Evolutionary conservation across 1,284 basidiomycete species (phyloP), one percentile per base, ranked within the genome.

Genomic region (Trametes pubescens): DNA sequence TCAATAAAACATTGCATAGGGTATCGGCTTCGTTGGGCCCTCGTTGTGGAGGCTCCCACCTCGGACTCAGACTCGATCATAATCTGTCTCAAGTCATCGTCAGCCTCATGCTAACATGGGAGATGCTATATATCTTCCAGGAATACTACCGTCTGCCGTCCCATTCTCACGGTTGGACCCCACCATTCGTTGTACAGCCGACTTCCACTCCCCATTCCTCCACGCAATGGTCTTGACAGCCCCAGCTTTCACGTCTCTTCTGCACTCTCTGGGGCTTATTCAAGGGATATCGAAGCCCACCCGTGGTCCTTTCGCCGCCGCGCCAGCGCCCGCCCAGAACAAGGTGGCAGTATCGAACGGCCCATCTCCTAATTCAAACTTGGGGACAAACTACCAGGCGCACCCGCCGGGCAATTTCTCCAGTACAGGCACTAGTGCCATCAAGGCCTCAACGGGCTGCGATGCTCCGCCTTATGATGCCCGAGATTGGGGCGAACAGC

Each of bases 281-380:
- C 74, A 78, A 38, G 77, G 78, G 29, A 65, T 77, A 1, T 79
- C 72, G 69, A 82, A 81, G 65, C 81, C 80, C 4, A 65, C 66
- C 51, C 78, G 78, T 18, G 57, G 21, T 22, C 0, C 21, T 0
- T 8, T 9, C 18, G 5, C 35, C 21, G 40, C 13, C 14, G 13
- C 21, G 48, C 54, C 32, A 13, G 34, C 18, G n/a, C 46, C 34
- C 40, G 4, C 43, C 11, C 46, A 59, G 35, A 44, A 40, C 13
- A 63, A 61, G 37, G 22, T 57, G 35, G 44, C 51, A 11, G n/a
- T 40, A 13, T 22, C 63, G 7, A n/a, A 16, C 40, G 40, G 18
- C 18, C 34, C 62, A 8, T 10, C 8, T 11, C 6, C 16, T 34
- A 18, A 32, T n/a, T 7, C 46, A 21, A 24, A 48, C 24, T 13